Base-by-base conservation (phyloP, 2,329 filamentous ascomycete species). In the Trichoderma breve region DNA sequence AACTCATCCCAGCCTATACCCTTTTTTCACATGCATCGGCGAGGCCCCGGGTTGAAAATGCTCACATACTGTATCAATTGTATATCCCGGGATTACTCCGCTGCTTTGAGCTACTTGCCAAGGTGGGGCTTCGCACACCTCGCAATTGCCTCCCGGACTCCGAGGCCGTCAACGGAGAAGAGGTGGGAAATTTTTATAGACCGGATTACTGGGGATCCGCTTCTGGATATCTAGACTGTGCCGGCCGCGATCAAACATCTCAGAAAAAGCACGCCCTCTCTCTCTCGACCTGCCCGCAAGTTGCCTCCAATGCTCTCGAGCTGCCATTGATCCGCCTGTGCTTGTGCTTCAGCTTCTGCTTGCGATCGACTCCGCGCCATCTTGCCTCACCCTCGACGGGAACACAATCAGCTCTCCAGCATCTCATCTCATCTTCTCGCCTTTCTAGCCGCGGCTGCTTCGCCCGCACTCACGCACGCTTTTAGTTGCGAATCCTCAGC, bases 111-210 rank as follows among this genome's bases (percentile, higher is more conserved):
- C 32, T n/a, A 36, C 15, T 24, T 28, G n/a, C 26, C 26, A 58
- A 34, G 34, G 66, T 62, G 66, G 66, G 66, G 66, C 57, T n/a
- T 32, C n/a, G 39, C 66, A 62, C 66, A 61, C 66, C 66, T 70
- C 66, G 66, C 66, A 70, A 62, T 70, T 70, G 66, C 66, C 66
- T 66, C 69, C 79, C 77, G 74, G 80, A 78, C 78, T 80, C 75
- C 80, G 80, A 81, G 78, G 78, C 78, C 79, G 80, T 80, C 76
- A 81, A 80, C 80, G 80, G 80, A 81, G 79, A 77, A 75, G 69
- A 74, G 70, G 58, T 70, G 75, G 76, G 77, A 79, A 80, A 78
- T 79, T 80, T 80, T 77, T 79, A 73, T 73, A 76, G 74, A 76
- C 76, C 76, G 74, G 74, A 74, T 70, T 70, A 18, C 28, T 71